Conservation (phyloP, 148 eudicot genomes). For the Arbutus unedo region DNA sequence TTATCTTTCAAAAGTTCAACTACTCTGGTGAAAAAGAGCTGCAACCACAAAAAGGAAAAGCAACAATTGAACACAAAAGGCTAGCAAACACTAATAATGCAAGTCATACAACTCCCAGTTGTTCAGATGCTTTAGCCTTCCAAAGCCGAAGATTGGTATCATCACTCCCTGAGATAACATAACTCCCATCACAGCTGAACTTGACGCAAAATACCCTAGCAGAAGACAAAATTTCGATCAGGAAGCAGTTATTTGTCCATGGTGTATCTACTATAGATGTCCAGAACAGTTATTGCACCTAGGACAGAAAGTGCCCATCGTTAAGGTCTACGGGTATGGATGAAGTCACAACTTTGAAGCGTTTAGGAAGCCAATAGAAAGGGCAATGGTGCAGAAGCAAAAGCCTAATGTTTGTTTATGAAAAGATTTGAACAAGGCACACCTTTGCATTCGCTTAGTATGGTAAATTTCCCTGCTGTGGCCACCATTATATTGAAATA, state of each 20-base stretch:
- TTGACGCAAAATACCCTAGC: slow-evolving; percentile 75
- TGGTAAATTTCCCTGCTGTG: slow-evolving; percentile 97
- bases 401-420: neutral
- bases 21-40: neutral
- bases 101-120: slow-evolving; percentile 84
- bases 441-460: slow-evolving; percentile 99
- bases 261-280: neutral
- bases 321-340: neutral
- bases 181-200: slow-evolving; percentile 77
- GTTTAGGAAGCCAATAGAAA: neutral
- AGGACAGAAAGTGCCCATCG: neutral
- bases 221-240: slow-evolving; percentile 12
- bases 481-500: slow-evolving; percentile 82
- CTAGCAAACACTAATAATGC: neutral
- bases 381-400: neutral
- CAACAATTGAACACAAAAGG: neutral
- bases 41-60: neutral
- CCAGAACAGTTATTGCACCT: neutral
- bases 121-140: slow-evolving; percentile 98
- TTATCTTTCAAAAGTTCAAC: neutral
- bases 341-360: neutral
- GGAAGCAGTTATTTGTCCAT: neutral
- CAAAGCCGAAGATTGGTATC: slow-evolving; percentile 92
- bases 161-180: slow-evolving; percentile 92
- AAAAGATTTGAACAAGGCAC: neutral